Conservation (phyloP, 306 rosid genomes). For the Cajanus cajan region DNA sequence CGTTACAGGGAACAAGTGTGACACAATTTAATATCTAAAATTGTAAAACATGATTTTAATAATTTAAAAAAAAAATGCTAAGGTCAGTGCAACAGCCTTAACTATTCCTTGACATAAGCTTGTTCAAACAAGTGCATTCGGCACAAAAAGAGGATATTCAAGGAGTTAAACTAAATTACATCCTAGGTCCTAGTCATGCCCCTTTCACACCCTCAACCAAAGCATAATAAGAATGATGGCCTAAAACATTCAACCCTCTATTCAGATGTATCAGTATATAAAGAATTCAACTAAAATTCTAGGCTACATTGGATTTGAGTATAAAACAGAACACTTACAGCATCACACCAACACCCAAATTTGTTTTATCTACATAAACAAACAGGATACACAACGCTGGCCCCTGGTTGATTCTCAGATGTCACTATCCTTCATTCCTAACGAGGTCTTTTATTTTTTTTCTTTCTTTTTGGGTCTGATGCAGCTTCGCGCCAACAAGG, state of each 20-base stretch:
- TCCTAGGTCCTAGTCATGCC: neutral
- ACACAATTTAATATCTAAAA: neutral
- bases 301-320: neutral
- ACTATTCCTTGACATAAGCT: neutral
- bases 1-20: neutral
- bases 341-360: constrained; percentile 10
- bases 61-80: neutral
- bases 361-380: constrained; percentile 14
- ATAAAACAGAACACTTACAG: neutral
- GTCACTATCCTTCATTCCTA: neutral
- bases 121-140: neutral
- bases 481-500: neutral
- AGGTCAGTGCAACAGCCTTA: neutral
- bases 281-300: constrained; percentile 11
- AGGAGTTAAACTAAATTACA: neutral
- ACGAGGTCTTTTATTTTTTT: neutral
- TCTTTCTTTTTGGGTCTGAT: neutral
- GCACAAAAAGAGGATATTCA: neutral
- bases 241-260: neutral
- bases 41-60: neutral
- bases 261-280: neutral
- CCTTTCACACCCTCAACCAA: neutral
- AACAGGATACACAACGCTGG: neutral
- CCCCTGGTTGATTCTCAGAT: neutral
- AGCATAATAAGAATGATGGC: neutral